Evolutionary conservation across 2,329 filamentous ascomycete genomes (phyloP).

Genomic region (Aspergillus glaucus): DNA sequence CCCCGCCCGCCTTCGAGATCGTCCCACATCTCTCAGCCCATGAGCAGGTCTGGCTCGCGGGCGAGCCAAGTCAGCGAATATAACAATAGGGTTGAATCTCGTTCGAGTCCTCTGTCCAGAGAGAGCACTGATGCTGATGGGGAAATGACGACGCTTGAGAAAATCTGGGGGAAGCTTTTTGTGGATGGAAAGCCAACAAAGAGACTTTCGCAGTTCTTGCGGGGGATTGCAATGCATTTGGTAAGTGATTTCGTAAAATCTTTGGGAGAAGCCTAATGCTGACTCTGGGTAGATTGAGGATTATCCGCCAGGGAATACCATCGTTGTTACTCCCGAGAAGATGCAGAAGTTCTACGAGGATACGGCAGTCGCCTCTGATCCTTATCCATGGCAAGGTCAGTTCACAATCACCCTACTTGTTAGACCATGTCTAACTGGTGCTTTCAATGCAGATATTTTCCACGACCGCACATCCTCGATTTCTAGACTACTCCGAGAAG

Average conservation of each 20-base stretch:
- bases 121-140: constrained; percentile 29
- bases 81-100: constrained; percentile 21
- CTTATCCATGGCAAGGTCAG: constrained; percentile 62
- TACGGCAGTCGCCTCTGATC: constrained; percentile 58
- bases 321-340: constrained; percentile 71
- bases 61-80: constrained; percentile 30
- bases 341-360: constrained; percentile 67
- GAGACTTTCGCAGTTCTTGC: constrained; percentile 63
- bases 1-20: constrained; percentile 15
- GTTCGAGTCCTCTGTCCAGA: constrained; percentile 34
- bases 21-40: constrained; percentile 13
- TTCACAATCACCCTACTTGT: background rate
- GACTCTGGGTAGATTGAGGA: constrained; percentile 55
- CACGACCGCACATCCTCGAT: constrained; percentile 49
- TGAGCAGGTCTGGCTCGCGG: constrained; percentile 28
- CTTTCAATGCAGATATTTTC: constrained; percentile 45
- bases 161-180: constrained; percentile 72
- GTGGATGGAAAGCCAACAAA: constrained; percentile 60
- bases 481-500: constrained; percentile 52
- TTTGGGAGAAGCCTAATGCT: constrained; percentile 2
- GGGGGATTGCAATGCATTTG: constrained; percentile 67
- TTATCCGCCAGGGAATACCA: constrained; percentile 58
- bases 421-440: constrained; percentile 8
- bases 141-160: constrained; percentile 58
- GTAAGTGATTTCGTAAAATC: constrained; percentile 40